A percentile compares a stretch with the other conserved stretches of the same genome.
These are phyloP conservation scores for Anthoceros angustus DNA, from an alignment of 225 moss, liverwort and hornwort genomes.

Conservation along the genomic window DNA sequence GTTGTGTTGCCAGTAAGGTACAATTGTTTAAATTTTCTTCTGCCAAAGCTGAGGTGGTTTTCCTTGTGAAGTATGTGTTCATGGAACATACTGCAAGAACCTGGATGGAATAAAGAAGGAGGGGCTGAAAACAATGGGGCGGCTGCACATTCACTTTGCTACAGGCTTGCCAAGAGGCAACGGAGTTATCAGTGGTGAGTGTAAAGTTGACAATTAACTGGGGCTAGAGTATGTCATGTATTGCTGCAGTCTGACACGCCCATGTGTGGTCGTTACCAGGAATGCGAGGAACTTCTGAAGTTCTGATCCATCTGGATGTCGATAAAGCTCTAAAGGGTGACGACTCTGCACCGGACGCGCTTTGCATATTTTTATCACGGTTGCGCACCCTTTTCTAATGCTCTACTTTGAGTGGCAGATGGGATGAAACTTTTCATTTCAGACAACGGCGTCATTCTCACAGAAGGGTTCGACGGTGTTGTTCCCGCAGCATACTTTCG, in stretches of 20 bases:
- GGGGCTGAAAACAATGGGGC: conserved; percentile 61
- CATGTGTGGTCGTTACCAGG: conserved; percentile 2
- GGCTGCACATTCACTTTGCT: conserved; percentile 86
- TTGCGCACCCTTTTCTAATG: too few species aligned
- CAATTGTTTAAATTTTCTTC: too few species aligned
- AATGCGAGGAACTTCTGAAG: conserved; percentile 34
- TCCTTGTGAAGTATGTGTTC: conserved; percentile 41
- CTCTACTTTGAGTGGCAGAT: conserved; percentile 11
- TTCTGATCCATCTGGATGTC: conserved; percentile 70
- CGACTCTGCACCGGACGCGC: too few species aligned
- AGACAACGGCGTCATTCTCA: conserved; percentile 72
- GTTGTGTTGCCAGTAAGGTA: too few species aligned
- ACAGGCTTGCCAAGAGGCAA: conserved; percentile 42
- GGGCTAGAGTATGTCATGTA: too few species aligned
- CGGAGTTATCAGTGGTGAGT: conserved; percentile 44
- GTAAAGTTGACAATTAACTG: too few species aligned
- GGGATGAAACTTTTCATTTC: conserved; percentile 76
- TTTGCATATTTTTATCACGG: too few species aligned
- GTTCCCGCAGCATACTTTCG: conserved; percentile 52
- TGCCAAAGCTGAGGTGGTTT: too few species aligned
- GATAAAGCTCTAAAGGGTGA: conserved; percentile 41
- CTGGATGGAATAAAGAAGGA: conserved; percentile 35
- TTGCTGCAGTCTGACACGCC: too few species aligned
- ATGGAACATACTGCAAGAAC: conserved; percentile 44
- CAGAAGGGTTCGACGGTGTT: conserved; percentile 68